phyloP scores from a whole-genome alignment of 1,139 yeast genomes.

The Kurtzmaniella quercitrusa region DNA sequence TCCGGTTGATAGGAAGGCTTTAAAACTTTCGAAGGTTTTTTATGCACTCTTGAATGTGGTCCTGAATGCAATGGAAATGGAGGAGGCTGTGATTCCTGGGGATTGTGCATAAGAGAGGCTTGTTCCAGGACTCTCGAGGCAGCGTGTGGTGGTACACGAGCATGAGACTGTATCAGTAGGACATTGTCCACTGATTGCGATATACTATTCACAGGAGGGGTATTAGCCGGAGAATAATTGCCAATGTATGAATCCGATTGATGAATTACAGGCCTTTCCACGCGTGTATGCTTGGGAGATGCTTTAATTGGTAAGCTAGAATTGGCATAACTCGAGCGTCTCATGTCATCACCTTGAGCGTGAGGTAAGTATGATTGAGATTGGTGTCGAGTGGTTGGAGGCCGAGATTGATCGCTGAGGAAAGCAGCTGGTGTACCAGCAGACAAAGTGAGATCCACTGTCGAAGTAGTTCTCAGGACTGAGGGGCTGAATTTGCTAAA shows the following conservation, averaged over 20 bases:
- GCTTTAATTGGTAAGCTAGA: not conserved
- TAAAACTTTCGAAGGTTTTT: not conserved
- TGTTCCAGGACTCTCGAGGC: too few species aligned
- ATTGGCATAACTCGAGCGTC: not conserved
- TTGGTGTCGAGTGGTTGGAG: not conserved
- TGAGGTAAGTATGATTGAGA: not conserved
- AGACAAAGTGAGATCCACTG: conserved; percentile 30
- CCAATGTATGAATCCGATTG: not conserved
- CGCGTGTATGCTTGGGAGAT: not conserved
- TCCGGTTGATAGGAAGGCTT: not conserved
- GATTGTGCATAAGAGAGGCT: not conserved
- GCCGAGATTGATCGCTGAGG: not conserved
- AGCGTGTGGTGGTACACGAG: not conserved
- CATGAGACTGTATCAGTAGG: not conserved
- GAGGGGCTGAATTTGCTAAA: conserved; percentile 74
- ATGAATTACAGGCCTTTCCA: not conserved
- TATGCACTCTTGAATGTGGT: not conserved
- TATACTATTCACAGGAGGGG: not conserved
- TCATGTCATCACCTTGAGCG: not conserved
- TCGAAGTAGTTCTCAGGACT: conserved; percentile 52
- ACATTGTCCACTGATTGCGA: not conserved
- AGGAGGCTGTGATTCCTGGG: not conserved
- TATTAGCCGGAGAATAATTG: not conserved
- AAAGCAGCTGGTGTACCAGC: conserved; percentile 9
- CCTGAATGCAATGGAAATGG: not conserved